Evolutionary conservation across 176 grass and related monocot species (phyloP).

Genomic region (Carex littledalei): DNA sequence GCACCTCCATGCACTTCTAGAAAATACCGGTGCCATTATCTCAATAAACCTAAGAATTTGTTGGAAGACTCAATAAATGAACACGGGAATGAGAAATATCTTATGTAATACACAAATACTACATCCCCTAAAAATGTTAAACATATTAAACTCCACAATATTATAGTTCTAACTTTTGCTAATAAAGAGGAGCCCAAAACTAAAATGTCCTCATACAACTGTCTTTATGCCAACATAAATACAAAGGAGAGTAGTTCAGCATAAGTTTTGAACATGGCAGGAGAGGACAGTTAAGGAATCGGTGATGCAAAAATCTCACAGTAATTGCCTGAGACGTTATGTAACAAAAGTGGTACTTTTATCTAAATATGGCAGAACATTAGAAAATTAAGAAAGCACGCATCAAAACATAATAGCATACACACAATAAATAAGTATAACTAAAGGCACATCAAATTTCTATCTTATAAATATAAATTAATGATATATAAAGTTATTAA

Average conservation of each 20-base stretch:
- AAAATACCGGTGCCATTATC: constrained; percentile 30
- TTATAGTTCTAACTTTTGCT: not conserved
- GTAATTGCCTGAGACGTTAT: not conserved
- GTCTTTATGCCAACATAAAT: not conserved
- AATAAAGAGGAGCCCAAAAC: not conserved
- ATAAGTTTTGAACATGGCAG: not conserved
- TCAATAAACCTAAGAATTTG: constrained; percentile 20
- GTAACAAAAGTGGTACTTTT: not conserved
- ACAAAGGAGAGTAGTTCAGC: not conserved
- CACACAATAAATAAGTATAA: not conserved
- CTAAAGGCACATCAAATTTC: not conserved
- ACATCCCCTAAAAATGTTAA: not conserved
- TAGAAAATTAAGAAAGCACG: not conserved
- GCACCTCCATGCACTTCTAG: constrained; percentile 31
- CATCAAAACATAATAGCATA: not conserved
- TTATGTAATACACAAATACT: not conserved
- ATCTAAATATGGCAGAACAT: not conserved
- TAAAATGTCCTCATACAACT: not conserved
- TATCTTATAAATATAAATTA: not conserved
- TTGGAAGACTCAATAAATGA: not conserved
- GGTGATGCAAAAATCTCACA: not conserved
- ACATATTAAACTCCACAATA: not conserved
- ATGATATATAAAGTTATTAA: not conserved
- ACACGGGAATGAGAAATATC: not conserved
- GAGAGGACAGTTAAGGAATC: not conserved